Percentiles rank a stretch among this genome's conserved stretches.
Evolutionary conservation across 83 land plant genomes (phyloP).

Genomic region (Thuja plicata): DNA sequence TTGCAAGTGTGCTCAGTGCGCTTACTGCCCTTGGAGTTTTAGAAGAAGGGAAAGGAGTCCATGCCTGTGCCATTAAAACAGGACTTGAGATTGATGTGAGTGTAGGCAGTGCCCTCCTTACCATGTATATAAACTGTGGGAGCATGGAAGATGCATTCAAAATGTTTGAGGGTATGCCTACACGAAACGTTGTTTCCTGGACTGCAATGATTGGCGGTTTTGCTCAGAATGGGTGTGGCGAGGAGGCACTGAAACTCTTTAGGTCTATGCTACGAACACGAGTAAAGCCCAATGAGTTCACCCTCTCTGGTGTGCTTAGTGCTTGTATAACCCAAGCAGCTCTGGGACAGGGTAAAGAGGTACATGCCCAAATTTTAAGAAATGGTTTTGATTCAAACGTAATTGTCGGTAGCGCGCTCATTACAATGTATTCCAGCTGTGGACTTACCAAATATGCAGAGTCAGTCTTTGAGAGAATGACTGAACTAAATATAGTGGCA

Average conservation of each 20-base stretch:
- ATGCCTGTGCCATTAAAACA: constrained; percentile 21
- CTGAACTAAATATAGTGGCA: constrained; percentile 47
- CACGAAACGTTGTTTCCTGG: constrained; percentile 58
- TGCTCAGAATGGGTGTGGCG: constrained; percentile 36
- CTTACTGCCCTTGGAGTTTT: constrained; percentile 1
- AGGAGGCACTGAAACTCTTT: constrained; percentile 41
- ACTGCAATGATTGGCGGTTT: constrained; percentile 68
- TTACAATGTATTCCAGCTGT: constrained; percentile 68
- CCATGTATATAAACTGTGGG: constrained; percentile 39
- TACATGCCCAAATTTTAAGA: constrained; percentile 52
- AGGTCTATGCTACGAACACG: constrained; percentile 33
- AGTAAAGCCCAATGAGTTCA: constrained; percentile 43
- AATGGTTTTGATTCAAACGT: constrained; percentile 50
- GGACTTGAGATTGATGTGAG: constrained; percentile 13
- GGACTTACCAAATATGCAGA: constrained; percentile 39
- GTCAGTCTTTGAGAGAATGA: constrained; percentile 39
- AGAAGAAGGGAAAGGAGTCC: constrained; percentile 21
- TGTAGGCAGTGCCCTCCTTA: constrained; percentile 32
- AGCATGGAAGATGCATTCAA: constrained; percentile 4
- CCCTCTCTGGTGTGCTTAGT: constrained; percentile 57
- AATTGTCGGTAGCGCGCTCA: constrained; percentile 54
- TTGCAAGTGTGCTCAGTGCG: constrained; percentile 19
- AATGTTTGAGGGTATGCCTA: constrained; percentile 30
- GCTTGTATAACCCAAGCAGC: constrained; percentile 44
- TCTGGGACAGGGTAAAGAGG: constrained; percentile 31